These are phyloP conservation scores for Fomitopsis pulvina DNA, from an alignment of 768 basidiomycete genomes.

Conservation along the genomic window DNA sequence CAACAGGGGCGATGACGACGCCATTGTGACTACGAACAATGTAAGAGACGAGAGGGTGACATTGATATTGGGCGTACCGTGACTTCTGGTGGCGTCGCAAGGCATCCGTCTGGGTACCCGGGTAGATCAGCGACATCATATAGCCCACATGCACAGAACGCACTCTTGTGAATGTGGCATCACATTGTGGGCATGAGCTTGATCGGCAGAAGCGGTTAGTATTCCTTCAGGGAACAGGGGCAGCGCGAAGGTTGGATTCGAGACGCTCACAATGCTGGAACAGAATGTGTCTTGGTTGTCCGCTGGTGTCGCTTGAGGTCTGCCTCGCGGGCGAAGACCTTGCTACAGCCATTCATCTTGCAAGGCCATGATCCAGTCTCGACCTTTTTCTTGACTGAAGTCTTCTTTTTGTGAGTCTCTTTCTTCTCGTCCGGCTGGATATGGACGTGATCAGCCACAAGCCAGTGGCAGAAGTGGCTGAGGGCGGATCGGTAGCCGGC, in stretches of 20 bases:
- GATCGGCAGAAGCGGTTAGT: slow-evolving; percentile 7
- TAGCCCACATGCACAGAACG: slow-evolving; percentile 19
- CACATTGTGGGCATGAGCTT: slow-evolving; percentile 74
- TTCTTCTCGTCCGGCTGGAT: slow-evolving; percentile 36
- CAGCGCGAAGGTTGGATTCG: background rate
- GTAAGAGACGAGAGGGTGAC: background rate
- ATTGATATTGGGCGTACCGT: slow-evolving; percentile 36
- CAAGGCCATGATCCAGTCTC: slow-evolving; percentile 67
- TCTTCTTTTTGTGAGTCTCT: slow-evolving; percentile 34
- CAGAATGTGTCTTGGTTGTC: slow-evolving; percentile 70
- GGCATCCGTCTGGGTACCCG: slow-evolving; percentile 59
- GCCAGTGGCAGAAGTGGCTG: slow-evolving; percentile 24
- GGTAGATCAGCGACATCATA: background rate
- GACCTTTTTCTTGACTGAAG: slow-evolving; percentile 39
- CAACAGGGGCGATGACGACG: slow-evolving; percentile 49
- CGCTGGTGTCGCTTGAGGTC: slow-evolving; percentile 78
- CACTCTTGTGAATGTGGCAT: slow-evolving; percentile 75
- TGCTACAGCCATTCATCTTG: slow-evolving; percentile 75
- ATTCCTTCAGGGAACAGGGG: background rate
- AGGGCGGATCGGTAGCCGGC: slow-evolving; percentile 11
- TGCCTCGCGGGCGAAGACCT: slow-evolving; percentile 77
- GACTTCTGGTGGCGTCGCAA: slow-evolving; percentile 77
- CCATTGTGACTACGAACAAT: slow-evolving; percentile 51
- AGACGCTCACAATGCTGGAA: slow-evolving; percentile 57
- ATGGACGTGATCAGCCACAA: slow-evolving; percentile 18